Evolutionary conservation across 2,329 filamentous ascomycete species (phyloP).

Genomic region (Macrophomina tecta): DNA sequence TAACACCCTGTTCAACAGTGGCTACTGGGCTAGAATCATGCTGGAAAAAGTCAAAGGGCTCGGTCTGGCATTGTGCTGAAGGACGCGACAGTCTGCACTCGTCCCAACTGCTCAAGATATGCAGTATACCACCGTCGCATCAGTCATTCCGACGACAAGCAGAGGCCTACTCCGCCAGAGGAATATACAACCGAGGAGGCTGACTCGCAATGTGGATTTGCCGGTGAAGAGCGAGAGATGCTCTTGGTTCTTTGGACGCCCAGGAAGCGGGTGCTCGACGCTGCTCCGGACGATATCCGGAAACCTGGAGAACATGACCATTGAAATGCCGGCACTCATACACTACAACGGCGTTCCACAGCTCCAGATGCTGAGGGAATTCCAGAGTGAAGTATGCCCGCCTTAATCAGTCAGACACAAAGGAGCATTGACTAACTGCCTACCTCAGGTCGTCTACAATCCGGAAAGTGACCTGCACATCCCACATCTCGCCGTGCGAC

Average conservation of each 20-base stretch:
- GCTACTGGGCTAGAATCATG: not conserved
- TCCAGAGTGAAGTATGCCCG: conserved; percentile 47
- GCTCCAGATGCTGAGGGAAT: conserved; percentile 53
- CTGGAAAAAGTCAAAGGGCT: not conserved
- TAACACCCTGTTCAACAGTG: not conserved
- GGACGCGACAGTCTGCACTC: not conserved
- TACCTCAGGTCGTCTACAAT: conserved; percentile 47
- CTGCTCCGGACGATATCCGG: conserved; percentile 67
- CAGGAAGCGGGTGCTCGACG: conserved; percentile 67
- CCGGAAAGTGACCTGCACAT: conserved; percentile 60
- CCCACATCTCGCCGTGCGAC: conserved; percentile 61
- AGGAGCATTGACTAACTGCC: not conserved
- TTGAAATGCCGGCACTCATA: conserved; percentile 60
- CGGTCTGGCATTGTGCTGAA: not conserved
- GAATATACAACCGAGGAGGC: not conserved
- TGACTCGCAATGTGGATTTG: not conserved
- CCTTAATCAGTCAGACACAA: not conserved
- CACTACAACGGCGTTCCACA: conserved; percentile 58
- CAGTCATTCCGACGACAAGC: not conserved
- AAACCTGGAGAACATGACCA: conserved; percentile 63
- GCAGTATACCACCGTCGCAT: not conserved
- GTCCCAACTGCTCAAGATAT: not conserved
- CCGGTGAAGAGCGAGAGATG: conserved; percentile 55
- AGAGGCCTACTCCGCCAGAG: not conserved
- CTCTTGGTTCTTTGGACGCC: conserved; percentile 56